A percentile compares a stretch with the other conserved stretches of the same genome.
phyloP scores from a whole-genome alignment of 1,284 basidiomycete genomes.

The Anthracocystis walkeri region DNA sequence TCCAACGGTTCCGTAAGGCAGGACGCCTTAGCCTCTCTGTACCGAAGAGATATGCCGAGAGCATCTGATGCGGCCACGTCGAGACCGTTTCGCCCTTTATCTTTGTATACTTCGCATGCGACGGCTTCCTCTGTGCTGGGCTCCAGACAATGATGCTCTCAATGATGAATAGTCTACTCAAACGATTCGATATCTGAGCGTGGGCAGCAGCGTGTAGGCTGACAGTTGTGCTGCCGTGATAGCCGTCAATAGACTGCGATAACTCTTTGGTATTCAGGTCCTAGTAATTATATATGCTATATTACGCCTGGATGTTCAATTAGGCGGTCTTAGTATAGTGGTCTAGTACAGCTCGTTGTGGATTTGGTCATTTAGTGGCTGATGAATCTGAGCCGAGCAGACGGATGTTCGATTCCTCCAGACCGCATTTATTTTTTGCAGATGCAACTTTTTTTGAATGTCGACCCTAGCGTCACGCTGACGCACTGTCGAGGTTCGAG shows the following conservation, averaged over 20 bases:
- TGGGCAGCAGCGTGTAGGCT: too few species aligned
- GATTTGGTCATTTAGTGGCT: background rate
- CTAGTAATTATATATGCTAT: slow-evolving; percentile 11
- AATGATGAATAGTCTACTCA: background rate
- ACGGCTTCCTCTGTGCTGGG: slow-evolving; percentile 5
- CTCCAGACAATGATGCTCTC: slow-evolving; percentile 3
- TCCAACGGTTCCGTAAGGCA: background rate
- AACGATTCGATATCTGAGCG: background rate
- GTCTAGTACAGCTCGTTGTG: slow-evolving; percentile 45
- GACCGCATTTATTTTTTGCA: slow-evolving; percentile 12
- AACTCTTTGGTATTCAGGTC: too few species aligned
- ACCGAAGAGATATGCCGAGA: slow-evolving; percentile 16
- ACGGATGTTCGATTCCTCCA: slow-evolving; percentile 51
- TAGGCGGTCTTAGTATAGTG: slow-evolving; percentile 29
- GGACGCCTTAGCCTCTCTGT: slow-evolving; percentile 24
- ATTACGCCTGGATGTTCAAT: background rate
- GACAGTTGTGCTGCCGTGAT: background rate
- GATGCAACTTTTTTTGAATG: background rate
- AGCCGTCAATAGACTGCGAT: too few species aligned
- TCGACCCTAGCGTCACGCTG: background rate
- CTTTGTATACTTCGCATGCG: slow-evolving; percentile 33
- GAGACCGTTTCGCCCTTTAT: slow-evolving; percentile 28
- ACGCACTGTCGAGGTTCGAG: too few species aligned
- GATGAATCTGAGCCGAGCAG: slow-evolving; percentile 25
- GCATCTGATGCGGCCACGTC: background rate